Base-by-base conservation (phyloP, 768 basidiomycete genomes). In the Boletus rufocinnamomeus region DNA sequence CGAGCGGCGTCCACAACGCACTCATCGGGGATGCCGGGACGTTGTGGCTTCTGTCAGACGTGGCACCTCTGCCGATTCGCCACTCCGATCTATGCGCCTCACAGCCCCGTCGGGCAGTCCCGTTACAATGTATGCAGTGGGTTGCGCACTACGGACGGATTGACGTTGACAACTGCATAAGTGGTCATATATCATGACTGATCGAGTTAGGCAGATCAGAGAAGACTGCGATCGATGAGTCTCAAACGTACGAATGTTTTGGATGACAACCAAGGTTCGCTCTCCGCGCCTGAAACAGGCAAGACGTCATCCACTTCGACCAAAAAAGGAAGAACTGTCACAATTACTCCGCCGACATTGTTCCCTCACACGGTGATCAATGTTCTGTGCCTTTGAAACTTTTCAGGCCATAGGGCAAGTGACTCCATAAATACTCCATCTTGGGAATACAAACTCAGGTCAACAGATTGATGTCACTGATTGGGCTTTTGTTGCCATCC, bases 271-370 rank as follows among this genome's bases (percentile, higher is more conserved):
- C 0, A 57, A 57, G 23, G 57, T 57, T 57, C 35, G 21, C 30
- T 56, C 57, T 58, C 57, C 57, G 44, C 34, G 38, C 10, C 32
- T 48, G 30, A 32, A 48, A 48, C 30, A 21, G n/a, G 47, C 47
- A 48, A 8, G 47, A 48, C 11, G 30, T 32, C 47, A 48, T 28
- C 10, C 27, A 3, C 25, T 9, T 27, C 9, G 9, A 32, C 10
- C 30, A 16, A 2, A 46, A 25, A 40, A 7, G 14, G 41, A 43
- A 25, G 44, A 35, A 13, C 35, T 27, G 50, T 47, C 50, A 28
- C 19, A n/a, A 27, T 16, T 35, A 35, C 37, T 44, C 50, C 50
- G 37, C 50, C 50, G 35, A 50, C 48, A 49, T 21, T 21, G 30
- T 46, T 25, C 27, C 25, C 45, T 27, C 10, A 11, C 27, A 27